Base-by-base conservation (phyloP, 2,329 filamentous ascomycete species). In the Aspergillus neotritici region DNA sequence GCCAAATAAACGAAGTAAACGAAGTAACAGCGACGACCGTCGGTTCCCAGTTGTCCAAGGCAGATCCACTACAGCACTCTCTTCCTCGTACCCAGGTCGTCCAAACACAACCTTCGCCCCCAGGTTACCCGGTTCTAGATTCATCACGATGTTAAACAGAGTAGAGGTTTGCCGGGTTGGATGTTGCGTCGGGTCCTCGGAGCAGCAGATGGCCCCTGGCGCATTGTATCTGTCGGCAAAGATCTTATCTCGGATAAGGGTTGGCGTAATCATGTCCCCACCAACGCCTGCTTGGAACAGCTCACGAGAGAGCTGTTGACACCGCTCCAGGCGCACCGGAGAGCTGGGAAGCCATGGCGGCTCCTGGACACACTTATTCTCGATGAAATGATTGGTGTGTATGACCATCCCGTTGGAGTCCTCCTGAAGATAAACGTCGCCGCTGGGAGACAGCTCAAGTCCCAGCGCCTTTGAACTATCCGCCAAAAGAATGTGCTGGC, bases 401-500 rank as follows among this genome's bases (percentile, higher is more conserved):
- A 55, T 64, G 8, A 71, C 56, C 6, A 66, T 57, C 2, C 64
- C 65, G 2, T 48, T 44, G 1, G 50, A 53, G 56, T 66, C 40
- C 15, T 60, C 65, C 2, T 56, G 40, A 2, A 78, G 63, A 10
- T 63, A 51, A 8, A 54, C 52, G 29, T 62, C 52, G 5, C 60
- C 60, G 1, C 60, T 44, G 0, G 59, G 60, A 7, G 60, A 63
- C 15, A 62, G 41, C 21, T 62, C 60, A 11, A 63, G 49, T 0
- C 56, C 60, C 3, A 61, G 37, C 1, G 60, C 54, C 10, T 45
- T 52, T 2, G 40, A 64, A 4, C 49, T 47, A 55, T 80, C 78
- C 0, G 73, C 75, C 35, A 80, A 59, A 0, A 78, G 62, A 47
- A 80, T 79, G 46, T 80, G 76, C 44, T 74, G 77, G 2, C 76